Percentiles rank a stretch among this genome's conserved stretches.
These are phyloP conservation scores for Umbelopsis ramanniana DNA, from an alignment of 192 early-diverging fungal species.

Conservation along the genomic window DNA sequence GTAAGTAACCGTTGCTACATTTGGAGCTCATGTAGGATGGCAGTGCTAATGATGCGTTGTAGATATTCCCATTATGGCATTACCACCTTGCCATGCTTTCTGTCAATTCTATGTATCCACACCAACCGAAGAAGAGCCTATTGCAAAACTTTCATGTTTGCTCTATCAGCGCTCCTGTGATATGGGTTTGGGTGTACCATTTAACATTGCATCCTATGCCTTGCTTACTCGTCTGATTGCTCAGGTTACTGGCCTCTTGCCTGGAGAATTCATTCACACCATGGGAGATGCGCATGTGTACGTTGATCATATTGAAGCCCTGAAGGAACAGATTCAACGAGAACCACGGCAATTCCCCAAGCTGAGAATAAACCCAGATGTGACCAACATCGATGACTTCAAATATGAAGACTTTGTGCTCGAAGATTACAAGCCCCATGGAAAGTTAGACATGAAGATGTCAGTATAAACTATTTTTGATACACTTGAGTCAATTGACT, in stretches of 20 bases:
- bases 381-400: constrained; percentile 73
- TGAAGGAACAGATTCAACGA: constrained; percentile 78
- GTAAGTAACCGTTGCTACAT: constrained; percentile 43
- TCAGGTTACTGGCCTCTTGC: constrained; percentile 79
- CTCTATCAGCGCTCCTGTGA: constrained; percentile 97
- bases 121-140: constrained; percentile 49
- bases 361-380: constrained; percentile 62
- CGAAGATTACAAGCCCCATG: constrained; percentile 83
- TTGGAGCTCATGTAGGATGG: not conserved
- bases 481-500: not conserved
- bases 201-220: constrained; percentile 98
- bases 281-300: constrained; percentile 98
- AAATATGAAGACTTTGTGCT: constrained; percentile 79
- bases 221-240: constrained; percentile 90
- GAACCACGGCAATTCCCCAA: constrained; percentile 84
- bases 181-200: constrained; percentile 96
- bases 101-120: constrained; percentile 96
- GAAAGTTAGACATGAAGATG: constrained; percentile 94
- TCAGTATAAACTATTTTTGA: constrained; percentile 64
- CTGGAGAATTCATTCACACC: constrained; percentile 87
- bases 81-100: constrained; percentile 98
- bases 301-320: constrained; percentile 85
- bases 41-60: not conserved
- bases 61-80: constrained; percentile 88
- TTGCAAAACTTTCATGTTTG: constrained; percentile 80